Evolutionary conservation across 352 stramenopile genomes (phyloP), one percentile per base, ranked within the genome.

Genomic region (Halophytophthora polymorphica): DNA sequence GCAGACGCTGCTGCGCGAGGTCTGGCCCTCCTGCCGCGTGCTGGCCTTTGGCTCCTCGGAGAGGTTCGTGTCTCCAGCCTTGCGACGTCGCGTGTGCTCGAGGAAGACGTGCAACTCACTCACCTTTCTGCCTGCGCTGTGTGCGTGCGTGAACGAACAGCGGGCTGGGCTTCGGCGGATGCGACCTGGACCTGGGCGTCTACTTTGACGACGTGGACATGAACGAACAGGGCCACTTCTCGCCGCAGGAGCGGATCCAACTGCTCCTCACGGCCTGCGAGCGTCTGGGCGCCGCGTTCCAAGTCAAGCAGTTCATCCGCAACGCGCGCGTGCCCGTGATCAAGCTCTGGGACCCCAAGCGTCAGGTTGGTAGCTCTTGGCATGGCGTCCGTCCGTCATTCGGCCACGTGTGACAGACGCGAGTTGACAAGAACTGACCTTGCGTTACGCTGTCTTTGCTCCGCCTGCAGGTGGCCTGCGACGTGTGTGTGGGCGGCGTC

Each of bases 101-200:
- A 15, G 35, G 35, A 17, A 15, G 17, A 25, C 48, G 17, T 36
- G 43, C 28, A 50, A 15, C 52, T 36, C n/a, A 56, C 39, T 43
- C 38, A 48, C 35, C 15, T 61, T 12, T 39, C 12, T 53, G n/a
- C 21, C 29, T 45, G 21, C 3, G 28, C 3, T 19, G 22, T 43
- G 21, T 45, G 3, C 28, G 29, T 45, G 23, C 22, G n/a, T 11
- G 2, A 3, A 29, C 14, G 2, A 64, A 15, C 39, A 93, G 83
- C 42, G 78, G 74, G 33, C 61, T 90, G 39, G 80, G 80, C 45
- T 90, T 88, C 56, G 78, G 83, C 33, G 76, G 78, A 4, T 91
- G 83, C 46, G 83, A 93, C 43, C 61, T 93, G 18, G 83, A 93
- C 55, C 64, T 93, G 36, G 83, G 78, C 10, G 80, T 93, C 56